A percentile compares a stretch with the other conserved stretches of the same genome.
Evolutionary conservation across 176 grass and related monocot genomes (phyloP).

Genomic region (Puya raimondii): DNA sequence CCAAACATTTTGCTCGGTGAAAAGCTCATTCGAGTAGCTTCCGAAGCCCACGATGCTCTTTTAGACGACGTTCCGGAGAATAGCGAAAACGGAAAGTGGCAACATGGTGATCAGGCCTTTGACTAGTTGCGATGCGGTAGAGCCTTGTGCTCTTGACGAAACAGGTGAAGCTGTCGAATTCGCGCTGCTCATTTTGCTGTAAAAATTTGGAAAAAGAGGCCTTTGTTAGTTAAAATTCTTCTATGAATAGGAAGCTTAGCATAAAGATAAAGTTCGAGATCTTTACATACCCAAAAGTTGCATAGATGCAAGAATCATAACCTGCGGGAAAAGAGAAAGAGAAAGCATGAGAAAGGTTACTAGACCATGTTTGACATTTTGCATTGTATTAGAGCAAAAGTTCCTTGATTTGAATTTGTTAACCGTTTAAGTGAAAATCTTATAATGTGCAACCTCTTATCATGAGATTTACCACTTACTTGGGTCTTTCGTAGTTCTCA

Average conservation of each 20-base stretch:
- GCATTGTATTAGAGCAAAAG: background rate
- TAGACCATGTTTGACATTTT: background rate
- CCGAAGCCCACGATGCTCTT: background rate
- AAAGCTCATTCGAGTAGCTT: background rate
- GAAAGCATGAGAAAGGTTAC: conserved; percentile 9
- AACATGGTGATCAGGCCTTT: conserved; percentile 8
- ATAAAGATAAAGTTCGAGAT: background rate
- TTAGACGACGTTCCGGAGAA: conserved; percentile 33
- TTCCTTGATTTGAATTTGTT: background rate
- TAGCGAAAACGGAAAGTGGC: conserved; percentile 14
- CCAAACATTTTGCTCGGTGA: too few species aligned
- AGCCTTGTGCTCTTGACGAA: conserved; percentile 15
- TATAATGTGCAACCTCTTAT: too few species aligned
- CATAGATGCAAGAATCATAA: conserved; percentile 74
- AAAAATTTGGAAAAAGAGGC: conserved; percentile 13
- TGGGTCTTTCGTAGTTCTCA: conserved; percentile 74
- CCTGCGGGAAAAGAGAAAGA: conserved; percentile 37
- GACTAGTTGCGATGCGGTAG: background rate
- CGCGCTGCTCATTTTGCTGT: conserved; percentile 50
- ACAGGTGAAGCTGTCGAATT: conserved; percentile 47
- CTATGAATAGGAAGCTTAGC: background rate
- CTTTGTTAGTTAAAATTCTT: conserved; percentile 13
- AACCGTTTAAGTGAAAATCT: too few species aligned
- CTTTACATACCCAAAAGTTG: conserved; percentile 46
- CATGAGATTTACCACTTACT: conserved; percentile 37